A percentile compares a stretch with the other conserved stretches of the same genome.
Evolutionary conservation across 2,329 filamentous ascomycete species (phyloP).

Genomic region (Botryotinia calthae): DNA sequence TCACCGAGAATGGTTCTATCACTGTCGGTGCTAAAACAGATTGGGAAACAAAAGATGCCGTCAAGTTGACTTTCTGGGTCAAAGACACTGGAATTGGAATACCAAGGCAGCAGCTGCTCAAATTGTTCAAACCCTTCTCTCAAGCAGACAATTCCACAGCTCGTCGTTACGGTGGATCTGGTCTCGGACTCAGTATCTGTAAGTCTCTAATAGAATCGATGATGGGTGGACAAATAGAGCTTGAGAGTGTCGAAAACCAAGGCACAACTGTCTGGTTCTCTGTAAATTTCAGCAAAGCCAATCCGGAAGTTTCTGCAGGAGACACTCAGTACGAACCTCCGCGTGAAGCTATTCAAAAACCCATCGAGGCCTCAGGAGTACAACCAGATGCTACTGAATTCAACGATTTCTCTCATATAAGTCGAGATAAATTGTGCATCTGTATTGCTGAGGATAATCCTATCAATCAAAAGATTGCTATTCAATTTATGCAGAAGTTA

Average conservation of each 20-base stretch:
- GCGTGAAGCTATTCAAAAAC: slow-evolving; percentile 43
- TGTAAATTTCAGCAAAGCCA: slow-evolving; percentile 80
- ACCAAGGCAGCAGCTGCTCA: slow-evolving; percentile 74
- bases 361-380: slow-evolving; percentile 43
- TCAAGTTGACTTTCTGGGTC: slow-evolving; percentile 80
- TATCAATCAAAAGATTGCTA: slow-evolving; percentile 92
- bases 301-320: slow-evolving; percentile 56
- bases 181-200: slow-evolving; percentile 88
- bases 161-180: slow-evolving; percentile 87
- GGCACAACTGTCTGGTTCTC: slow-evolving; percentile 77
- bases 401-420: slow-evolving; percentile 68
- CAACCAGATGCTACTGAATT: slow-evolving; percentile 44
- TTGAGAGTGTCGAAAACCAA: slow-evolving; percentile 71
- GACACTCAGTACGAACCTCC: slow-evolving; percentile 46
- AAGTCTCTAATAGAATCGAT: slow-evolving; percentile 92
- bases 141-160: slow-evolving; percentile 90
- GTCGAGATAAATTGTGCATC: slow-evolving; percentile 75
- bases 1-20: slow-evolving; percentile 82
- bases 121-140: slow-evolving; percentile 88
- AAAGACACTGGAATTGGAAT: slow-evolving; percentile 91
- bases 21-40: slow-evolving; percentile 77
- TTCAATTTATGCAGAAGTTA: slow-evolving; percentile 82
- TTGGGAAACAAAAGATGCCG: slow-evolving; percentile 65
- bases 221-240: slow-evolving; percentile 80
- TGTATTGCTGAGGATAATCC: slow-evolving; percentile 95